Evolutionary conservation across 768 basidiomycete genomes (phyloP), one percentile per base, ranked within the genome.

Genomic region (Ephemerocybe angulata): DNA sequence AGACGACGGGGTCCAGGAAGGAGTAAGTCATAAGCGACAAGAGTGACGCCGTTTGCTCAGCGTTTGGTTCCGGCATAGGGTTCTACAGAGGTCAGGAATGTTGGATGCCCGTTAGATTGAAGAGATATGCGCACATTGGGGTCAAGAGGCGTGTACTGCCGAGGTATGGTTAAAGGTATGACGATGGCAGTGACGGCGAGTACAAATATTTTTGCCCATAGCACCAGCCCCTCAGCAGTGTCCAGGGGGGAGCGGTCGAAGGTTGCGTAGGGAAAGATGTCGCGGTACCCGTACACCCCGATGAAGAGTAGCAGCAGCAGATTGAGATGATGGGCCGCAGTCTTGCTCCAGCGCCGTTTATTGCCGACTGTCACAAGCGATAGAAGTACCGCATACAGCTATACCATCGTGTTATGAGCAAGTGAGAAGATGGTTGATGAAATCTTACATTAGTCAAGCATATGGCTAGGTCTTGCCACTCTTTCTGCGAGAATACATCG

Each of bases 1-100:
- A 74, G 21, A 86, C 68, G 50, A 79, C 66, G 1, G 76, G 74
- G 55, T 88, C 82, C 59, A 88, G 66, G 70, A 80, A 89, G 21
- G 72, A 69, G 63, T 79, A 87, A 12, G 75, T 64, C 4, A 74
- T 42, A 13, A 76, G 58, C 2, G 74, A 80, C 17, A 81, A 54
- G 29, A 75, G 59, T 2, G 80, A 76, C 0, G 81, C 76, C 1
- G 76, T 80, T 60, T 83, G 82, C 58, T 84, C 82, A 4, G 80
- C 77, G 61, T 76, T 77, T 2, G 73, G 71, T 17, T 61, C 56
- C 47, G 57, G 46, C 55, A 66, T 60, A 6, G 75, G 71, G 40
- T 76, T 63, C 74, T 76, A 50, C 30, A 31, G 5, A 25, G 24
- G 6, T 56, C 6, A 52, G 17, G 19, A 54, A 11, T 2, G 13